Evolutionary conservation across 345 rosid species (phyloP).

Genomic region (Eutrema japonicum): DNA sequence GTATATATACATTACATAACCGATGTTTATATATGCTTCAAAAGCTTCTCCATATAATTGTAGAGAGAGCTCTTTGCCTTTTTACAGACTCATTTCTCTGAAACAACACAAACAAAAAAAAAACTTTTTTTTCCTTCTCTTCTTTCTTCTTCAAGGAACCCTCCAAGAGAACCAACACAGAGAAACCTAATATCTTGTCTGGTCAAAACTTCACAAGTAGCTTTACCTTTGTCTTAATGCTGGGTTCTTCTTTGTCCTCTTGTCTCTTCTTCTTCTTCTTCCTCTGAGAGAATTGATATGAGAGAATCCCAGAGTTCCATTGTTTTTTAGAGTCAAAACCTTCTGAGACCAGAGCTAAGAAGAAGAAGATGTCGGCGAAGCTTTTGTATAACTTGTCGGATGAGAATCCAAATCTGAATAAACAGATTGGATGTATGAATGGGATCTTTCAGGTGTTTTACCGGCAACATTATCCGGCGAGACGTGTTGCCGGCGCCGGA

Average conservation of each 20-base stretch:
- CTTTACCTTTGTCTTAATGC: conserved; percentile 34
- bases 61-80: conserved; percentile 47
- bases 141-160: conserved; percentile 46
- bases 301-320: conserved; percentile 24
- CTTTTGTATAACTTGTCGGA: conserved; percentile 63
- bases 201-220: conserved; percentile 44
- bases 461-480: conserved; percentile 61
- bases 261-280: conserved; percentile 24
- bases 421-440: conserved; percentile 89
- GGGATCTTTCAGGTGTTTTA: conserved; percentile 84
- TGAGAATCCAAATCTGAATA: conserved; percentile 70
- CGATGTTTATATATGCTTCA: conserved; percentile 38
- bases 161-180: conserved; percentile 35
- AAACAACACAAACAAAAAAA: conserved; percentile 47
- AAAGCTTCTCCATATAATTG: conserved; percentile 54
- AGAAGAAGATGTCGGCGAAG: conserved; percentile 67
- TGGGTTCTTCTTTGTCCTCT: conserved; percentile 44
- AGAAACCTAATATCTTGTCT: conserved; percentile 45
- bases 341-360: conserved; percentile 23
- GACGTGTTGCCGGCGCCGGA: conserved; percentile 49
- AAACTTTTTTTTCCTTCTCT: conserved; percentile 38
- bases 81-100: conserved; percentile 45
- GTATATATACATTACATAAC: conserved; percentile 37
- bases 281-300: conserved; percentile 17
- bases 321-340: conserved; percentile 21